Conservation (phyloP, 805 yeast species). For the Ogataea kodamae region DNA sequence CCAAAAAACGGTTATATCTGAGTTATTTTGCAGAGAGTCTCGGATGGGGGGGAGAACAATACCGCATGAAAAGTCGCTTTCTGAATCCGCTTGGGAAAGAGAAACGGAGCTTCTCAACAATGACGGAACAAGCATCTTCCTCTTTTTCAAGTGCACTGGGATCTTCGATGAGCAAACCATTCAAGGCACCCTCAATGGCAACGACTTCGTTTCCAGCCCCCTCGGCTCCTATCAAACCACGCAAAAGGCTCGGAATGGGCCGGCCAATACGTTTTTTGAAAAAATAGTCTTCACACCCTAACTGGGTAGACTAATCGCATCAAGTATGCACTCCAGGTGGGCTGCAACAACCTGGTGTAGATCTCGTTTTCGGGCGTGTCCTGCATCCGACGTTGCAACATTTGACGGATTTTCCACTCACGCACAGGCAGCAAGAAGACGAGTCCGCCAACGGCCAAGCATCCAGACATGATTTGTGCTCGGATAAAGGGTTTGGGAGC, state of each 20-base stretch:
- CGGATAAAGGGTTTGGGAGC: slow-evolving; percentile 45
- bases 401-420: slow-evolving; percentile 43
- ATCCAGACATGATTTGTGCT: slow-evolving; percentile 60
- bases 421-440: slow-evolving; percentile 44
- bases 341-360: slow-evolving; percentile 17
- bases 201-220: background rate
- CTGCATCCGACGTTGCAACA: slow-evolving; percentile 1
- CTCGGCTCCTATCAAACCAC: slow-evolving; percentile 1
- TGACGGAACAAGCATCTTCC: no score
- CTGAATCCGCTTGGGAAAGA: no score
- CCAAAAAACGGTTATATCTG: slow-evolving; percentile 42
- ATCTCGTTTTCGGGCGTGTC: slow-evolving; percentile 12
- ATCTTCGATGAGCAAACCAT: no score
- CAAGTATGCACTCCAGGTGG: slow-evolving; percentile 20
- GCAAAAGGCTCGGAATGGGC: slow-evolving; percentile 30
- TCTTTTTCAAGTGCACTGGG: no score
- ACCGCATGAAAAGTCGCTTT: no score
- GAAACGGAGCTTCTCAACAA: no score
- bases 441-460: slow-evolving; percentile 42
- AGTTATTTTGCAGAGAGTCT: slow-evolving; percentile 23
- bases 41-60: slow-evolving; percentile 10
- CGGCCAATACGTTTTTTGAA: slow-evolving; percentile 21
- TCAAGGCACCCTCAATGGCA: no score
- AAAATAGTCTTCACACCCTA: slow-evolving; percentile 14
- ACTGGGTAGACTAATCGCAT: slow-evolving; percentile 25